phyloP scores from a whole-genome alignment of 495 filamentous ascomycete species.

The Tuber umbilicatum region DNA sequence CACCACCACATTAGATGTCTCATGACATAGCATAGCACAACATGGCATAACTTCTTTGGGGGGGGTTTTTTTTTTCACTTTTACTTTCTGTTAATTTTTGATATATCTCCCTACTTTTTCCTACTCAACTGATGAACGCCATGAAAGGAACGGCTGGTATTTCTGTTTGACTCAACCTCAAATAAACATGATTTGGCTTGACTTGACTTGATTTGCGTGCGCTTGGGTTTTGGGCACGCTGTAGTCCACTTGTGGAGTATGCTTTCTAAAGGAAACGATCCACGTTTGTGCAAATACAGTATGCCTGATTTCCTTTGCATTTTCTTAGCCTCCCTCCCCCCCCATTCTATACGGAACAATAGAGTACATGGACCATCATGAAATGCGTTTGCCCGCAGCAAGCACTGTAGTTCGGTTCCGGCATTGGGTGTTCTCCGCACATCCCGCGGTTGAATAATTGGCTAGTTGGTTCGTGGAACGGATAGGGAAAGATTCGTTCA shows the following conservation, averaged over 20 bases:
- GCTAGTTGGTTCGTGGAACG: too few species aligned
- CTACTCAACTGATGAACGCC: background rate
- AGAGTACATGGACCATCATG: too few species aligned
- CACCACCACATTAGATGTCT: background rate
- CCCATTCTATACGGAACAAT: too few species aligned
- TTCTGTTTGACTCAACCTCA: background rate
- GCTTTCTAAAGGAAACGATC: background rate
- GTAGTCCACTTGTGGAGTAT: background rate
- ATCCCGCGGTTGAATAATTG: too few species aligned
- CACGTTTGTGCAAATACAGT: background rate
- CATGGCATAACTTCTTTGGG: background rate
- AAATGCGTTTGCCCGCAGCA: too few species aligned
- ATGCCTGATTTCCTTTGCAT: background rate
- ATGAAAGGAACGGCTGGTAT: background rate
- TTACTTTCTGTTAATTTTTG: background rate
- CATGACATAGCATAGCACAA: background rate
- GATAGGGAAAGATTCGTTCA: too few species aligned
- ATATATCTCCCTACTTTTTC: background rate
- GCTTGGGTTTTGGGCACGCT: background rate
- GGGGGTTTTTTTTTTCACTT: background rate
- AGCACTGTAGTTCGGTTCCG: too few species aligned
- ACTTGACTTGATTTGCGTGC: background rate
- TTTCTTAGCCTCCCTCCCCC: background rate
- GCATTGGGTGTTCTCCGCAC: too few species aligned
- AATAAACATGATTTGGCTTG: background rate